phyloP scores from a whole-genome alignment of 139 green algal species.

The Spirogloea muscicola region DNA sequence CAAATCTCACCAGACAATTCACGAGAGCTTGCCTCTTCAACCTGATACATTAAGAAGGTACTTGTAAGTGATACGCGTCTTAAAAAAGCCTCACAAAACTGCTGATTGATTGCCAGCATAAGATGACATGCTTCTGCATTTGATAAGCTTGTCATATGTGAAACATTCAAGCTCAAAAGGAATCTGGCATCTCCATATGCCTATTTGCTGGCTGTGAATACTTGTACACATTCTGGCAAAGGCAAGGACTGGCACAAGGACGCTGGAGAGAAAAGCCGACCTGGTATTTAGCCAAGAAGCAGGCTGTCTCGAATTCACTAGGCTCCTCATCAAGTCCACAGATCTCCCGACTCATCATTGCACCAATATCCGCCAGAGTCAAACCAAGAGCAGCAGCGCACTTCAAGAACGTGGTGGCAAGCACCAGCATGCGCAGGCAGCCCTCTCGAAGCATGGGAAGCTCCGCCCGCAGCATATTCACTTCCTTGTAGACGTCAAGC shows the following conservation, averaged over 20 bases:
- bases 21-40: background rate
- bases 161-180: background rate
- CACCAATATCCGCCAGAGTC: constrained; percentile 83
- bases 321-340: constrained; percentile 39
- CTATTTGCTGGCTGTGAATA: background rate
- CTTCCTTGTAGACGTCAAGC: constrained; percentile 68
- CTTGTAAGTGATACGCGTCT: too few species aligned
- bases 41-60: background rate
- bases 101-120: background rate
- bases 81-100: background rate
- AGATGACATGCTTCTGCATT: background rate
- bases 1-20: background rate
- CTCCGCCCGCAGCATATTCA: constrained; percentile 72
- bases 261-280: background rate
- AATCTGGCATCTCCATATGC: background rate
- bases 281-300: constrained; percentile 11
- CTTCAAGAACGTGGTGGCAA: constrained; percentile 84
- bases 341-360: constrained; percentile 73
- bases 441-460: constrained; percentile 79
- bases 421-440: constrained; percentile 81
- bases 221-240: background rate
- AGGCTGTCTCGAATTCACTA: constrained; percentile 28
- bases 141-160: background rate
- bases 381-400: constrained; percentile 71
- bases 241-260: background rate